These are phyloP conservation scores for Obba rivulosa DNA, from an alignment of 768 basidiomycete genomes.

Conservation along the genomic window DNA sequence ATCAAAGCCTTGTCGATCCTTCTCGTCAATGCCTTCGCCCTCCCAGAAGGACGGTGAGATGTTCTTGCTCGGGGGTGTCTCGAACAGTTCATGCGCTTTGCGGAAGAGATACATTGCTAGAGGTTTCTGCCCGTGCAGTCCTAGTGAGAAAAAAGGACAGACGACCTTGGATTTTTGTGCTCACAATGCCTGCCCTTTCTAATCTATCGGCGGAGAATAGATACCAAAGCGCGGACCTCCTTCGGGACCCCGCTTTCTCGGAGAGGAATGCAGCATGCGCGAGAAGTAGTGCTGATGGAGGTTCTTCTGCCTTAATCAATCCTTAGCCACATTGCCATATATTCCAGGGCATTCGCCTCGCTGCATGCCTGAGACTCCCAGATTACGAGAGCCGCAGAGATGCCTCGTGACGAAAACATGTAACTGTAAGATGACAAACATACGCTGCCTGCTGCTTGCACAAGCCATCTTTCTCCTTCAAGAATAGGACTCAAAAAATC, in stretches of 20 bases:
- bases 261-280: conserved; percentile 77
- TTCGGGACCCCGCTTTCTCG: conserved; percentile 44
- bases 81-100: conserved; percentile 62
- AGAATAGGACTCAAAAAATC: conserved; percentile 56
- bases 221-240: conserved; percentile 78
- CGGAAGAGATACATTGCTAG: conserved; percentile 79
- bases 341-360: not conserved
- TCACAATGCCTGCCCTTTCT: conserved; percentile 80
- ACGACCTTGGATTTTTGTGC: conserved; percentile 23
- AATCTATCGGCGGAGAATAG: conserved; percentile 67
- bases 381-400: not conserved
- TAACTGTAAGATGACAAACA: conserved; percentile 22
- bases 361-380: not conserved
- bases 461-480: conserved; percentile 82
- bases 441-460: conserved; percentile 81
- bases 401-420: not conserved
- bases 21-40: conserved; percentile 48
- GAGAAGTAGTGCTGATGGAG: conserved; percentile 70
- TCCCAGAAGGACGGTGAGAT: conserved; percentile 83
- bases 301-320: conserved; percentile 67
- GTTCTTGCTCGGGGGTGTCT: conserved; percentile 41
- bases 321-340: conserved; percentile 6
- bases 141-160: no score
- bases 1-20: conserved; percentile 44
- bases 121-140: conserved; percentile 58